phyloP scores from a whole-genome alignment of 2,329 filamentous ascomycete species.

The Fusarium sp. region DNA sequence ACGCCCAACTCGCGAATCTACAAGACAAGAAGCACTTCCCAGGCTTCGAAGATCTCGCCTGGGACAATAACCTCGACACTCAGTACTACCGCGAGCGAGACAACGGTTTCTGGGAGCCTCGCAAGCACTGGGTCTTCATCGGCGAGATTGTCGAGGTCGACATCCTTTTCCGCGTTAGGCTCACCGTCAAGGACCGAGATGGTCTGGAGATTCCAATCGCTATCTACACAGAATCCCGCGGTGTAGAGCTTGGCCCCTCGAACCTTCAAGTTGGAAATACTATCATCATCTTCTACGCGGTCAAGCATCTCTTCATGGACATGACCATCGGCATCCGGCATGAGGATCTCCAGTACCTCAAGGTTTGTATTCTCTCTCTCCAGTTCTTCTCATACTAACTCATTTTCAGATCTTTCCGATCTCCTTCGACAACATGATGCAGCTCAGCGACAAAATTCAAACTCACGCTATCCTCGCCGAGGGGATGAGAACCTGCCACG shows the following conservation, averaged over 20 bases:
- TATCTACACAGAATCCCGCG: slow-evolving; percentile 1
- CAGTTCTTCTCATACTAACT: accelerated
- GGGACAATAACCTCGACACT: background rate
- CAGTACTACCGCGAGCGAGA: background rate
- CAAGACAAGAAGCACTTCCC: slow-evolving; percentile 10
- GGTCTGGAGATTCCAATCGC: background rate
- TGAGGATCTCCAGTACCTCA: background rate
- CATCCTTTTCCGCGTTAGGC: background rate
- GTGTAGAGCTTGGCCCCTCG: background rate
- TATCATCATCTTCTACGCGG: slow-evolving; percentile 16
- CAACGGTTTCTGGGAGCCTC: background rate
- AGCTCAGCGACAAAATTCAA: slow-evolving; percentile 22
- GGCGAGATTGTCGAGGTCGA: slow-evolving; percentile 18
- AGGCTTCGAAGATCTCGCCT: background rate
- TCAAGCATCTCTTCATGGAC: background rate
- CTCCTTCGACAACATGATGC: slow-evolving; percentile 4
- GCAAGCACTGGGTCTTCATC: slow-evolving; percentile 27
- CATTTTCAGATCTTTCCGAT: background rate
- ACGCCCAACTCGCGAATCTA: background rate
- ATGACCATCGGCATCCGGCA: background rate
- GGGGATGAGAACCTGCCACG: slow-evolving; percentile 19
- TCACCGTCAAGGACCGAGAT: slow-evolving; percentile 15
- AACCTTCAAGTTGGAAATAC: background rate
- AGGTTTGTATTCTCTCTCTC: background rate
- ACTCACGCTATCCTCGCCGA: background rate